Evolutionary conservation across 1,284 basidiomycete genomes (phyloP).

Genomic region (Sphagnurus paluster): DNA sequence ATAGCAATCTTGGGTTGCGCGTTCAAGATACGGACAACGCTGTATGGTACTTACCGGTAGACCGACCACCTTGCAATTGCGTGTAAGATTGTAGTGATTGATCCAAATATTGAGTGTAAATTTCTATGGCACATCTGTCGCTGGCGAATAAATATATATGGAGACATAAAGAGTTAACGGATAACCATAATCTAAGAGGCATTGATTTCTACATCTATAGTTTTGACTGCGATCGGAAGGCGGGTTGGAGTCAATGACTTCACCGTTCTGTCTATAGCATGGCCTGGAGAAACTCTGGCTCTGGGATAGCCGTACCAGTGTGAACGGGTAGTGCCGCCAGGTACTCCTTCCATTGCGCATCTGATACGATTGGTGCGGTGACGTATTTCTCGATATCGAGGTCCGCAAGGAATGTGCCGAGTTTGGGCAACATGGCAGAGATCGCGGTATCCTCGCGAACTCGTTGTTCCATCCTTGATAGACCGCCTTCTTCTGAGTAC

Average conservation of each 20-base stretch:
- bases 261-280: conserved; percentile 28
- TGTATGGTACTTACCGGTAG: no score
- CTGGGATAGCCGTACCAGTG: conserved; percentile 37
- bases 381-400: conserved; percentile 49
- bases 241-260: not conserved
- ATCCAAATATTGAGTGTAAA: no score
- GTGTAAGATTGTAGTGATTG: no score
- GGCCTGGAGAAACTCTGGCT: conserved; percentile 34
- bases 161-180: no score
- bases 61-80: no score
- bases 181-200: no score
- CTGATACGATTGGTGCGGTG: conserved; percentile 51
- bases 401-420: conserved; percentile 39
- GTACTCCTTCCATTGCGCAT: conserved; percentile 49
- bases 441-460: conserved; percentile 45
- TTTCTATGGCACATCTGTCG: no score
- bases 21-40: no score
- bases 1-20: no score
- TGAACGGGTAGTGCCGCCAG: conserved; percentile 37
- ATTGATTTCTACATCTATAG: not conserved
- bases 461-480: conserved; percentile 43
- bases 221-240: not conserved
- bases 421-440: conserved; percentile 40
- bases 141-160: no score
- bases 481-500: conserved; percentile 47